Percentiles rank a stretch among this genome's conserved stretches.
phyloP scores from a whole-genome alignment of 192 early-diverging fungal genomes.

The Chytriomyces sp. region DNA sequence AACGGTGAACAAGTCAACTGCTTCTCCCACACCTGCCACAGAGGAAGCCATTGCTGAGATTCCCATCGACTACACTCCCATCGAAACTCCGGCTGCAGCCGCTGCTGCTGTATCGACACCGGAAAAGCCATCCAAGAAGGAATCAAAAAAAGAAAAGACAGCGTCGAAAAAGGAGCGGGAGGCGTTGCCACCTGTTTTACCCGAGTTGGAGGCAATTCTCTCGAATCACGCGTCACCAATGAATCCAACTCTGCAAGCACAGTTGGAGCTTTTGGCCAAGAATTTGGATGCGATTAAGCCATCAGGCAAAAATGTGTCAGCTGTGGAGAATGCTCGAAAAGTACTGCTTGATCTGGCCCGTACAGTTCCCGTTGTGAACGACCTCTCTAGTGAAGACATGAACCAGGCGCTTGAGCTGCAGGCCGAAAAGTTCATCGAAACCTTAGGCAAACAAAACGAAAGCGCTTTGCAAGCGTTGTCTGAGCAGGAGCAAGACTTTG shows the following conservation, averaged over 20 bases:
- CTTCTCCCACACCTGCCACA: neutral
- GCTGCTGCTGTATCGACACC: neutral
- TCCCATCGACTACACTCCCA: conserved; percentile 1
- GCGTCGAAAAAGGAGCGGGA: neutral
- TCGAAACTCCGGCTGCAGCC: neutral
- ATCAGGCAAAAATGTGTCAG: neutral
- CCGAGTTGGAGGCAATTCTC: neutral
- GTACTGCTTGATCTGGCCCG: neutral
- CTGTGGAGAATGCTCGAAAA: neutral
- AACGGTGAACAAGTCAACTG: neutral
- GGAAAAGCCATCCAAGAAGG: conserved; percentile 11
- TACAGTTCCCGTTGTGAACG: neutral
- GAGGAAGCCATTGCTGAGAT: neutral
- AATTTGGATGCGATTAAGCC: conserved; percentile 18
- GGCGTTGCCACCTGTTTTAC: neutral
- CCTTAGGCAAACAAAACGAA: conserved; percentile 13
- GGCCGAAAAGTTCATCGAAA: conserved; percentile 9
- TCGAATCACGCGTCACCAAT: neutral
- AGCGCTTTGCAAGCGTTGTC: conserved; percentile 12
- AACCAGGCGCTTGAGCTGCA: conserved; percentile 1
- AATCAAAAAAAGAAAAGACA: conserved; percentile 20
- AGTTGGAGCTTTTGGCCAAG: neutral
- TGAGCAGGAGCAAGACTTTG: conserved; percentile 25
- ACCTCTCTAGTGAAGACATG: neutral
- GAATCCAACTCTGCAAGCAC: neutral